Evolutionary conservation across 441 rosid species (phyloP).

Genomic region (Adansonia rubrostipa): DNA sequence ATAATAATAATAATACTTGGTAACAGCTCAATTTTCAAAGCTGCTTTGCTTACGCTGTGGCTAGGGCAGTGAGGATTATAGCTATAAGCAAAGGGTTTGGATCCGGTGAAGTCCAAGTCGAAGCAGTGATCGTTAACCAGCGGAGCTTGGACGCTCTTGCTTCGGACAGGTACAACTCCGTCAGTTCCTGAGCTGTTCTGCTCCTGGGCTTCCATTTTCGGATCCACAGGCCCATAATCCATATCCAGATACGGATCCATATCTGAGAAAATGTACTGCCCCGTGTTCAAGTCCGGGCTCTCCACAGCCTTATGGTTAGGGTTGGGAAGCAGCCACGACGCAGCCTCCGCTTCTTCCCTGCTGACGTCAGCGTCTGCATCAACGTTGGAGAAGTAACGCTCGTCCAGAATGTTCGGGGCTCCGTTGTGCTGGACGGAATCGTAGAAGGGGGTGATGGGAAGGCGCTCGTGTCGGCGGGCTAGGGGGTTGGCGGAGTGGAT

Average conservation of each 20-base stretch:
- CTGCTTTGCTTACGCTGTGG: conserved; percentile 58
- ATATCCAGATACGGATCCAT: conserved; percentile 58
- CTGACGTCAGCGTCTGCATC: conserved; percentile 55
- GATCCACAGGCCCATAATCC: conserved; percentile 56
- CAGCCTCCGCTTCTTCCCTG: conserved; percentile 84
- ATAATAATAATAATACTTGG: not conserved
- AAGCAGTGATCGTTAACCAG: conserved; percentile 56
- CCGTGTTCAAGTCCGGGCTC: conserved; percentile 58
- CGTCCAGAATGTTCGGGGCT: conserved; percentile 54
- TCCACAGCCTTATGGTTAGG: conserved; percentile 51
- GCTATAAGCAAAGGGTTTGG: conserved; percentile 50
- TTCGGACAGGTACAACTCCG: conserved; percentile 79
- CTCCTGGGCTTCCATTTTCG: conserved; percentile 60
- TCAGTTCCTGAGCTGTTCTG: conserved; percentile 80
- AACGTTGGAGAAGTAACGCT: conserved; percentile 48
- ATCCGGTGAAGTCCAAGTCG: conserved; percentile 58
- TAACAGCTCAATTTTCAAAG: not conserved
- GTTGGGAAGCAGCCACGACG: conserved; percentile 80
- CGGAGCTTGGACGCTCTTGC: conserved; percentile 39
- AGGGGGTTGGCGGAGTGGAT: conserved; percentile 91
- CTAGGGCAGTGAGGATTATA: conserved; percentile 53
- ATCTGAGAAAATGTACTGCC: conserved; percentile 63
- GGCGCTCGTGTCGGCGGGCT: conserved; percentile 84
- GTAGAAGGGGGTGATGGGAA: conserved; percentile 73
- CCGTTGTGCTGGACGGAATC: conserved; percentile 44